These are phyloP conservation scores for Ogataea pini DNA, from an alignment of 805 yeast species.

Conservation along the genomic window DNA sequence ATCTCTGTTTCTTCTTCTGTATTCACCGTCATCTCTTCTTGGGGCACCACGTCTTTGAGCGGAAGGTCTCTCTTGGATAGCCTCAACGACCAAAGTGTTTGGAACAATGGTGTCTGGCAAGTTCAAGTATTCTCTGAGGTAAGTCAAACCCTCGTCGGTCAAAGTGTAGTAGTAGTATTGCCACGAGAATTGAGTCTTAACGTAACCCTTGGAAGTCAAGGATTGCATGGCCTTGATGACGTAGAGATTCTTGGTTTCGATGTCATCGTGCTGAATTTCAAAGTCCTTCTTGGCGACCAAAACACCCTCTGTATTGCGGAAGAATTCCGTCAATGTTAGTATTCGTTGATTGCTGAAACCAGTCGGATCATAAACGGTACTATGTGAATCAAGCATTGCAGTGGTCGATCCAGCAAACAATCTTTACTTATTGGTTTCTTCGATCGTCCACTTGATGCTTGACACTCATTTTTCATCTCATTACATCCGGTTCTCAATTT, in stretches of 20 bases:
- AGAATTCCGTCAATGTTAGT: conserved; percentile 28
- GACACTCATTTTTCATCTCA: not conserved
- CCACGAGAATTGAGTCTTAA: conserved; percentile 99
- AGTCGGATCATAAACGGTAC: not conserved
- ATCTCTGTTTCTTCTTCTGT: conserved; percentile 62
- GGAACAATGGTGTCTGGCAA: conserved; percentile 99
- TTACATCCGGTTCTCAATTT: not conserved
- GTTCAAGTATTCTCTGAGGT: conserved; percentile 96
- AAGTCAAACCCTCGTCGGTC: conserved; percentile 99
- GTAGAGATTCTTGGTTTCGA: conserved; percentile 96
- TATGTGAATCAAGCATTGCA: not conserved
- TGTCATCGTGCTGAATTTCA: conserved; percentile 97
- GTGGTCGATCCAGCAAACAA: not conserved
- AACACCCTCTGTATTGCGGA: conserved; percentile 85
- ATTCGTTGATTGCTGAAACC: not conserved
- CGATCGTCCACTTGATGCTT: not conserved
- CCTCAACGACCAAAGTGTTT: conserved; percentile 93
- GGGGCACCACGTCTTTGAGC: conserved; percentile 45
- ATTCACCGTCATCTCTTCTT: conserved; percentile 55
- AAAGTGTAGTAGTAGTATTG: conserved; percentile 99
- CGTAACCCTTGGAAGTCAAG: conserved; percentile 97
- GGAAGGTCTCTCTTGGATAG: conserved; percentile 73
- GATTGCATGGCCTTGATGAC: conserved; percentile 99
- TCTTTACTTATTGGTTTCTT: not conserved
- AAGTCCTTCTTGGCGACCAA: conserved; percentile 99